Evolutionary conservation across 257 asterid genomes (phyloP).

Genomic region (Mitragyna speciosa): DNA sequence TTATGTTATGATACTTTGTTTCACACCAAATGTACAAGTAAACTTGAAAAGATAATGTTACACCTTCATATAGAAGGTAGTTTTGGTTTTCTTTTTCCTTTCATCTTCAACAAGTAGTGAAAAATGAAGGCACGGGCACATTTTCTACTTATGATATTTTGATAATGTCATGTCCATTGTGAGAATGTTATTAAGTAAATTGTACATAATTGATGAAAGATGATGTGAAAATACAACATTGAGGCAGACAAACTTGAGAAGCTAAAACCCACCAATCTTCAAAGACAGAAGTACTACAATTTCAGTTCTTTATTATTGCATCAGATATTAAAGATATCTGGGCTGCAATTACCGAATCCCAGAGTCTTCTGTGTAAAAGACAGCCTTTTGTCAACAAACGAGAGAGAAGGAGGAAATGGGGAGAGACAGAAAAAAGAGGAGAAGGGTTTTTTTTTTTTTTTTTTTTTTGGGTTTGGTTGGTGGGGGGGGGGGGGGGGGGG

Average conservation of each 20-base stretch:
- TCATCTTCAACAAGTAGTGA: neutral
- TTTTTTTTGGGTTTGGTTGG: no score
- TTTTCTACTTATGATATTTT: neutral
- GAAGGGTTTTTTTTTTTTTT: no score
- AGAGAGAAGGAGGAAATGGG: no score
- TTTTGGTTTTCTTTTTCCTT: no score
- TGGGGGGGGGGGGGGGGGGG: no score
- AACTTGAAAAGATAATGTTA: no score
- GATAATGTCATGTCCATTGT: neutral
- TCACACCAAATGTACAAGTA: no score
- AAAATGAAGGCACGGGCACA: neutral
- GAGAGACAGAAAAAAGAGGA: no score
- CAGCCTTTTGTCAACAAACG: no score
- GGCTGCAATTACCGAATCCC: neutral
- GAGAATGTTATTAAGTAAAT: neutral
- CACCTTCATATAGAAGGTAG: no score
- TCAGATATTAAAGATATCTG: neutral
- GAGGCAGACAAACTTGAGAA: conserved; percentile 1
- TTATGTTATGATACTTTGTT: no score
- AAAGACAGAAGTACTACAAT: neutral
- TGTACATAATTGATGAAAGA: neutral
- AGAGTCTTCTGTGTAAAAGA: no score
- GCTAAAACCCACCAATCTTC: neutral
- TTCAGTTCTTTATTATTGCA: neutral
- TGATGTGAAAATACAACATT: neutral